These are phyloP conservation scores for Dendrocalamus latiflorus DNA, from an alignment of 202 grass and related monocot species.

Conservation along the genomic window DNA sequence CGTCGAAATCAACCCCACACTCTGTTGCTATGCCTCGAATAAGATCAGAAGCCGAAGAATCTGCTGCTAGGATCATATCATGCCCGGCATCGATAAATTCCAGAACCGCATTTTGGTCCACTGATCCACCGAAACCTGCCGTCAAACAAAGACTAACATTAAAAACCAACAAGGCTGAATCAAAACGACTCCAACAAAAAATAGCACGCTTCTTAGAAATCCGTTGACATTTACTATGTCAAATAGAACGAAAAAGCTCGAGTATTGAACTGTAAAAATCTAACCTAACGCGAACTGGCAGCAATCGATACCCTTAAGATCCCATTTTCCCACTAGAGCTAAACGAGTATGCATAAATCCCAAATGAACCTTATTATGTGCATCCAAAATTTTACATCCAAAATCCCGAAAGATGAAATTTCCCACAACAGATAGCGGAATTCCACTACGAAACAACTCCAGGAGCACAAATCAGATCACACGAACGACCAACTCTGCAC, in stretches of 20 bases:
- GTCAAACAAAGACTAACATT: background rate
- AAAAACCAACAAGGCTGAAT: background rate
- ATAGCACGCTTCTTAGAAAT: background rate
- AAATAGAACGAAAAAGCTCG: background rate
- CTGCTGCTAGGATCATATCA: conserved; percentile 85
- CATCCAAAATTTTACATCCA: too few relatives aligned
- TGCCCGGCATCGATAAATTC: conserved; percentile 88
- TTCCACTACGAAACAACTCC: too few relatives aligned
- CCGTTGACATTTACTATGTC: background rate
- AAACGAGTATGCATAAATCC: too few relatives aligned
- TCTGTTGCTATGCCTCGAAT: conserved; percentile 89
- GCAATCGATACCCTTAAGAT: background rate
- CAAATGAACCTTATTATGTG: too few relatives aligned
- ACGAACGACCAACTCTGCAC: too few relatives aligned
- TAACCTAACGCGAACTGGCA: background rate
- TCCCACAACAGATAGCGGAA: too few relatives aligned
- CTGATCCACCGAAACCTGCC: conserved; percentile 79
- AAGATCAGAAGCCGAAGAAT: conserved; percentile 85
- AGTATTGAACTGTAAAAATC: background rate
- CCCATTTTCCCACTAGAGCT: background rate
- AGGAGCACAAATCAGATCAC: too few relatives aligned
- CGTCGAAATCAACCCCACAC: conserved; percentile 93
- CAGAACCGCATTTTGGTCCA: conserved; percentile 73
- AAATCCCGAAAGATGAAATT: too few relatives aligned
- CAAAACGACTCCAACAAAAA: background rate